Evolutionary conservation across 306 rosid species (phyloP).

Genomic region (Cucumis cinereus): DNA sequence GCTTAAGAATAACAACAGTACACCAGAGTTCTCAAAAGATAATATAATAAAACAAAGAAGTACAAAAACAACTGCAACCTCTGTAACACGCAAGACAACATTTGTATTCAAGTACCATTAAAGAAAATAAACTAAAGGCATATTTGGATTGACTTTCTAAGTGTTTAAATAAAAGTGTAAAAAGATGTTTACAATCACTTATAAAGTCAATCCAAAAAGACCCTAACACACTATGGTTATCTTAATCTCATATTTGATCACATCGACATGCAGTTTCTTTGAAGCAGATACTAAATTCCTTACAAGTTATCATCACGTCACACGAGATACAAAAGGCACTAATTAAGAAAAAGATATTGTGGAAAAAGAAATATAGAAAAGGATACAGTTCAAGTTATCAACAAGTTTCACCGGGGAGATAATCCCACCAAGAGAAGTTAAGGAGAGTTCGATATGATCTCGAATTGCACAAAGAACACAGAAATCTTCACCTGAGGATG

Average conservation of each 20-base stretch:
- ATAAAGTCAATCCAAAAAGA: too few relatives aligned
- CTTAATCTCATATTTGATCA: background rate
- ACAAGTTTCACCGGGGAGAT: slow-evolving; percentile 47
- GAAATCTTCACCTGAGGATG: slow-evolving; percentile 25
- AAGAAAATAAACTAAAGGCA: background rate
- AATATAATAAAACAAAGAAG: background rate
- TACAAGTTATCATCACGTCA: background rate
- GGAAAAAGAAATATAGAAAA: slow-evolving; percentile 1
- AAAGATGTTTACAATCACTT: too few relatives aligned
- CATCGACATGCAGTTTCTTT: background rate
- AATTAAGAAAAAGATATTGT: background rate
- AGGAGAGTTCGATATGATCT: slow-evolving; percentile 33
- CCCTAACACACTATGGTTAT: background rate
- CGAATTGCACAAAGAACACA: slow-evolving; percentile 66
- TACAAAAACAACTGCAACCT: background rate
- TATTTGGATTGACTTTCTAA: too few relatives aligned
- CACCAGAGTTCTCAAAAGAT: background rate
- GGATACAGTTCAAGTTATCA: slow-evolving; percentile 69
- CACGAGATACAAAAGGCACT: background rate
- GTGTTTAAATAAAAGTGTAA: too few relatives aligned
- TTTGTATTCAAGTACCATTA: background rate
- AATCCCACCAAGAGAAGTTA: slow-evolving; percentile 29
- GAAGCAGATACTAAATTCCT: background rate
- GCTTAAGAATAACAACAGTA: slow-evolving; percentile 39
- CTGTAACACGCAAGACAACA: background rate